Evolutionary conservation across 208 protist genomes (phyloP).

Genomic region (Leishmania amazonensis): DNA sequence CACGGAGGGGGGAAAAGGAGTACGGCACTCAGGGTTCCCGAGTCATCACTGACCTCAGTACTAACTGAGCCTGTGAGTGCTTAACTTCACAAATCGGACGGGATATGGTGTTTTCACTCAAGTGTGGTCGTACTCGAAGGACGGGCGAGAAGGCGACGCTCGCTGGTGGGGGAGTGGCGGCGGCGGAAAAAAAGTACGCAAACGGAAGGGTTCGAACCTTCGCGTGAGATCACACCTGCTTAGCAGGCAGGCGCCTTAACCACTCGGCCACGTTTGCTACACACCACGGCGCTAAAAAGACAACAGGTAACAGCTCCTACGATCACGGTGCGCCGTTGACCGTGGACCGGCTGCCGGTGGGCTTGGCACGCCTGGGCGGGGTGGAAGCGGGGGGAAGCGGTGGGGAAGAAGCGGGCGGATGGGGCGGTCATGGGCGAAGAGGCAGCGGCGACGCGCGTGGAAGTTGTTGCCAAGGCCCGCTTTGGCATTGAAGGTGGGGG

Average conservation of each 20-base stretch:
- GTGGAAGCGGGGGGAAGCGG: not conserved
- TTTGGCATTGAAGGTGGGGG: not conserved
- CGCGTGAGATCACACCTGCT: constrained; percentile 92
- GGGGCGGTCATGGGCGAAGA: too few relatives aligned
- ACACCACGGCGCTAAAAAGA: not conserved
- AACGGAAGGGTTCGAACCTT: constrained; percentile 92
- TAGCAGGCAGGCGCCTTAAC: constrained; percentile 92
- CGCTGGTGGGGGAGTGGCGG: not conserved
- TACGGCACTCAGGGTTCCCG: constrained; percentile 29
- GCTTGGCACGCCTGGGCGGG: too few relatives aligned
- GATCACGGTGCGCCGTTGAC: too few relatives aligned
- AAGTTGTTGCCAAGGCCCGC: not conserved
- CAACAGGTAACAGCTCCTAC: not conserved
- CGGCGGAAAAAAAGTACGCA: constrained; percentile 53
- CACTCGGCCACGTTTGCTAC: constrained; percentile 88
- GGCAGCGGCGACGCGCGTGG: not conserved
- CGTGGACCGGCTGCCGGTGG: too few relatives aligned
- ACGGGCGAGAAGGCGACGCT: not conserved
- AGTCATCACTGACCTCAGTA: constrained; percentile 37
- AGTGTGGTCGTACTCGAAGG: constrained; percentile 42
- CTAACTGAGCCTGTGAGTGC: constrained; percentile 36
- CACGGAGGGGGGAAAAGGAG: not conserved
- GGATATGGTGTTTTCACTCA: constrained; percentile 43
- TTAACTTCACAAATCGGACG: constrained; percentile 49
- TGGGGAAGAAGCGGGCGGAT: not conserved